Conservation (phyloP, 2,329 filamentous ascomycete genomes). For the Raffaelea deltoideospora region DNA sequence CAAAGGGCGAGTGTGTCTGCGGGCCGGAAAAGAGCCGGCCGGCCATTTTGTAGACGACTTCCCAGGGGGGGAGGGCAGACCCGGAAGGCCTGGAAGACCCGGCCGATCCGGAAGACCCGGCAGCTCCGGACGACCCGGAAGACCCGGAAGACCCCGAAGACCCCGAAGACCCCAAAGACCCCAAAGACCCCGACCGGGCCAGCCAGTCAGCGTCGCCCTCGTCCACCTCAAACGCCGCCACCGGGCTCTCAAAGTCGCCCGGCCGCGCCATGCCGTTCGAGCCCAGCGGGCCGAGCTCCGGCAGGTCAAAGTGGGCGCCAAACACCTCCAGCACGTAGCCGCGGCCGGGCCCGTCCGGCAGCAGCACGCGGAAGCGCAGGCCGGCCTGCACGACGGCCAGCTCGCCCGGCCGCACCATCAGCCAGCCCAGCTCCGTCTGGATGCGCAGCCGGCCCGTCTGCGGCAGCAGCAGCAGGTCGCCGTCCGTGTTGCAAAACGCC, state of each 20-base stretch:
- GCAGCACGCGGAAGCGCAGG: conserved; percentile 44
- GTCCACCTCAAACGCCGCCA: conserved; percentile 43
- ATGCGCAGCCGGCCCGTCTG: conserved; percentile 52
- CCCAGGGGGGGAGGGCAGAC: conserved; percentile 9
- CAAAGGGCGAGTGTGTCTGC: conserved; percentile 53
- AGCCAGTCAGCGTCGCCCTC: conserved; percentile 22
- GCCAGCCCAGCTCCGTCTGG: conserved; percentile 49
- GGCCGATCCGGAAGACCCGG: too few species aligned
- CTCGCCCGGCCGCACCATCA: conserved; percentile 47
- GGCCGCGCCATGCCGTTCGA: conserved; percentile 50
- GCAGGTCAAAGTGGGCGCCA: conserved; percentile 47
- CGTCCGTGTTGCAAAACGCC: conserved; percentile 43
- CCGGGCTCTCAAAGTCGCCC: conserved; percentile 48
- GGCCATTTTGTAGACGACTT: conserved; percentile 44
- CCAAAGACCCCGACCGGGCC: too few species aligned
- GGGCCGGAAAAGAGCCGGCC: conserved; percentile 44
- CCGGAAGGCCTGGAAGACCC: too few species aligned
- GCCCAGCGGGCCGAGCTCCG: conserved; percentile 51
- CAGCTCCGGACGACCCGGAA: too few species aligned
- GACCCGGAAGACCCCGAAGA: too few species aligned
- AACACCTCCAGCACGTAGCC: conserved; percentile 56
- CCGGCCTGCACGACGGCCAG: conserved; percentile 51
- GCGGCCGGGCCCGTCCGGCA: conserved; percentile 19
- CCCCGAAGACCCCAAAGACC: too few species aligned
- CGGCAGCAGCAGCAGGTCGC: conserved; percentile 50